These are phyloP conservation scores for Fagopyrum esculentum DNA, from an alignment of 148 eudicot genomes.

Conservation along the genomic window DNA sequence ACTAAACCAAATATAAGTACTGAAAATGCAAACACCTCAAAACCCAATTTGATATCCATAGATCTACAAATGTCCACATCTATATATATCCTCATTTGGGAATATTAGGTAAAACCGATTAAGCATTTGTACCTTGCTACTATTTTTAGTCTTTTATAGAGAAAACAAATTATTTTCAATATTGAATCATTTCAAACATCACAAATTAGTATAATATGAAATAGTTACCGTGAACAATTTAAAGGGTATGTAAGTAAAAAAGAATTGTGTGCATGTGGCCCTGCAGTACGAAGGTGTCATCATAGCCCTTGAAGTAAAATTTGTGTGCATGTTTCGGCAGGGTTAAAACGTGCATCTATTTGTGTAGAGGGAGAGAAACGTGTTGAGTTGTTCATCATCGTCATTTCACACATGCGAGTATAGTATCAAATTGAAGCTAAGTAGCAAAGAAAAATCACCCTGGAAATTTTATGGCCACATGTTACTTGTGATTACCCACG, in stretches of 20 bases:
- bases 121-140: not conserved
- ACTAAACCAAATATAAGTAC: not conserved
- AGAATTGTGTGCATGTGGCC: not conserved
- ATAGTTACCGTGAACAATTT: no score
- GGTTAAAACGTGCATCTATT: not conserved
- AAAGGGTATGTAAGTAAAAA: no score
- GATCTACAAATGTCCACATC: constrained; percentile 1
- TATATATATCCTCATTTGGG: not conserved
- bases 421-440: not conserved
- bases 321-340: not conserved
- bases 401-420: constrained; percentile 3
- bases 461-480: not conserved
- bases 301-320: not conserved
- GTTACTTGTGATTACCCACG: no score
- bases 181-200: not conserved
- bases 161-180: not conserved
- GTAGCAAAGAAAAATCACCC: not conserved
- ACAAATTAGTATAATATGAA: no score
- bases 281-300: not conserved
- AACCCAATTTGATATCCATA: not conserved
- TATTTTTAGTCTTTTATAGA: not conserved
- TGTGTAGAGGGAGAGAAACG: not conserved
- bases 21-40: not conserved
- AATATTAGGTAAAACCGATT: not conserved
- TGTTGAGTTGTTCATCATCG: not conserved